Base-by-base conservation (phyloP, 2,329 filamentous ascomycete species). In the Ceratocystis smalleyi region DNA sequence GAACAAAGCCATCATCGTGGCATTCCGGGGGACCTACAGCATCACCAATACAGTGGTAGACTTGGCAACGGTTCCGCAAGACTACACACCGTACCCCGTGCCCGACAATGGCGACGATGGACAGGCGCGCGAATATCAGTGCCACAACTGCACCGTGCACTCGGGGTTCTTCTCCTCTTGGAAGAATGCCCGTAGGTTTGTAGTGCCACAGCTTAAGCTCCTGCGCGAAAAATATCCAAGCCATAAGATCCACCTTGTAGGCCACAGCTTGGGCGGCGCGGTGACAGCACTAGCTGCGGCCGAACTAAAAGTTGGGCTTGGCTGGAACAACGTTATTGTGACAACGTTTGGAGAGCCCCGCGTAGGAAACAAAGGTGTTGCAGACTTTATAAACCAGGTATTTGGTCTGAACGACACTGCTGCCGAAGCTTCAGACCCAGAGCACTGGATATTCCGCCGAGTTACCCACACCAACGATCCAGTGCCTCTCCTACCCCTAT, bases 11-110 rank as follows among this genome's bases (percentile, higher is more conserved):
- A 88, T 99, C 65, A 78, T 97, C 57, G 82, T 97, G 45, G 91
- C 91, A 7, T 97, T 97, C 71, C 85, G 94, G 59, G 94, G 94
- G 27, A 97, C 94, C 15, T 96, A 97, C 75, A 96, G 91, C 69
- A 81, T 99, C 70, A 82, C 90, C 63, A 96, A 97, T 73, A 91
- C 91, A 12, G 86, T 99, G 67, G 81, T 91, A 61, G 94, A 99
- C 75, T 79, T 99, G 64, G 91, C 89, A 68, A 95, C 91, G 1
- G 79, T 92, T 1, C 91, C 91, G 12, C 92, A 97, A 73, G 83
- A 88, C 72, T 99, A 97, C 71, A 82, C 91, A 0, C 91, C 94
- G 0, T 99, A 96, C 72, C 87, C 88, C 0, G 79, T 82, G 1
- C 78, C 79, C 0, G 77, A 78, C 49, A 72, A 78, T 59, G 76